These are phyloP conservation scores for Bolboschoenus planiculmis DNA, from an alignment of 176 grass and related monocot species.

Conservation along the genomic window DNA sequence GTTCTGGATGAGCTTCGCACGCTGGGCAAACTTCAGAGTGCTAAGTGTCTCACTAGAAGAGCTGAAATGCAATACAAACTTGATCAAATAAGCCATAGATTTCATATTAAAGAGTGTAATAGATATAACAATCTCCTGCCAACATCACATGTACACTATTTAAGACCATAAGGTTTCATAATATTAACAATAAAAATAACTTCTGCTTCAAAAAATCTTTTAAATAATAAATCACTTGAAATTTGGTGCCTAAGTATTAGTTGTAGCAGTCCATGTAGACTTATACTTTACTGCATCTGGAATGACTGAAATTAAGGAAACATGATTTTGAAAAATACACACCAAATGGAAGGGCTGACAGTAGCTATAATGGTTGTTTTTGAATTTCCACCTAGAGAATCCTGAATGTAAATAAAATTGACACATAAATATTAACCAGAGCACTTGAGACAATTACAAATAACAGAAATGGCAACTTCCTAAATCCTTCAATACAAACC, in stretches of 20 bases:
- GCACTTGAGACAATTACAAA: background rate
- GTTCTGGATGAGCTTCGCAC: slow-evolving; percentile 89
- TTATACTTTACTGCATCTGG: background rate
- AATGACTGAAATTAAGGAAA: slow-evolving; percentile 22
- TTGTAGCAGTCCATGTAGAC: background rate
- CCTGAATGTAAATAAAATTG: slow-evolving; percentile 40
- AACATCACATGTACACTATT: background rate
- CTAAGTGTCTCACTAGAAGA: slow-evolving; percentile 86
- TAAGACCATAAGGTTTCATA: background rate
- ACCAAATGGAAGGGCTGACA: slow-evolving; percentile 92
- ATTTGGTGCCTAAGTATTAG: background rate
- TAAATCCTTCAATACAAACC: slow-evolving; percentile 35
- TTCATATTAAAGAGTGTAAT: slow-evolving; percentile 3
- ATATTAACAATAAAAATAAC: background rate
- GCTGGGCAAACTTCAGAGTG: slow-evolving; percentile 96
- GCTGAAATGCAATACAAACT: slow-evolving; percentile 43
- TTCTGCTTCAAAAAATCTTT: background rate
- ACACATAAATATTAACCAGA: slow-evolving; percentile 13
- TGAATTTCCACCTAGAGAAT: slow-evolving; percentile 90
- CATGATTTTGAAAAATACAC: slow-evolving; percentile 1
- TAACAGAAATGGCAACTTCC: background rate
- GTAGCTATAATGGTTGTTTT: slow-evolving; percentile 91
- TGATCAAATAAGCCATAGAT: slow-evolving; percentile 13
- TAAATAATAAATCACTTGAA: background rate
- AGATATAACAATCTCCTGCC: background rate